Evolutionary conservation across 768 basidiomycete species (phyloP), one percentile per base, ranked within the genome.

Genomic region (Suillus bovinus): DNA sequence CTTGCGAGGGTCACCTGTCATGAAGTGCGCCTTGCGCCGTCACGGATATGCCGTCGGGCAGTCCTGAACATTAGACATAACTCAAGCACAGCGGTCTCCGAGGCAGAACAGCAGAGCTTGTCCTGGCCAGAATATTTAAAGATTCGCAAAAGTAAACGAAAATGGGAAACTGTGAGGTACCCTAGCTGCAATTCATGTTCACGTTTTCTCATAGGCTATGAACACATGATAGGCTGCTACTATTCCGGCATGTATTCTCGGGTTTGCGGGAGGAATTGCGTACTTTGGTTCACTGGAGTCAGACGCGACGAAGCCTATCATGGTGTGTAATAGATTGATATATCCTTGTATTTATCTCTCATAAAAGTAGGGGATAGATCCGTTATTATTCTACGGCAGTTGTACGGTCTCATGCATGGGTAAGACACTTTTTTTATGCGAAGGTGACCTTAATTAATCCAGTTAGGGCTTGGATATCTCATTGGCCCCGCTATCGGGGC

Each of bases 111-210:
- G 34, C 71, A 77, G 62, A 71, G 77, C 13, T 76, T 94, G 64
- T 81, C 84, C 54, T 94, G 93, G 93, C 79, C 85, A 38, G 84
- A 93, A 69, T 94, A 93, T 70, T 82, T 94, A 42, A 78, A 84
- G 7, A 86, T 93, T 69, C 82, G 91, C 69, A 82, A 84, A 63
- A 81, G 79, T 62, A 90, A 90, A 73, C 80, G 88, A 67, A 86
- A 80, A 76, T 93, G 91, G 91, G 91, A 94, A 75, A 84, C 84
- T 68, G 93, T 92, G 70, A 60, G 81, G 63, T 27, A 1, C 42
- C 41, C 20, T 17, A 55, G 13, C n/a, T 42, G 16, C 31, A n/a
- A 31, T 38, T 22, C 5, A 27, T 57, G 5, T 58, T 17, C 39
- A 22, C 34, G n/a, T 20, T 29, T 56, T 10, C 54, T 56, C 24